These are phyloP conservation scores for Posidonia australis DNA, from an alignment of 106 monocot species.

Conservation along the genomic window DNA sequence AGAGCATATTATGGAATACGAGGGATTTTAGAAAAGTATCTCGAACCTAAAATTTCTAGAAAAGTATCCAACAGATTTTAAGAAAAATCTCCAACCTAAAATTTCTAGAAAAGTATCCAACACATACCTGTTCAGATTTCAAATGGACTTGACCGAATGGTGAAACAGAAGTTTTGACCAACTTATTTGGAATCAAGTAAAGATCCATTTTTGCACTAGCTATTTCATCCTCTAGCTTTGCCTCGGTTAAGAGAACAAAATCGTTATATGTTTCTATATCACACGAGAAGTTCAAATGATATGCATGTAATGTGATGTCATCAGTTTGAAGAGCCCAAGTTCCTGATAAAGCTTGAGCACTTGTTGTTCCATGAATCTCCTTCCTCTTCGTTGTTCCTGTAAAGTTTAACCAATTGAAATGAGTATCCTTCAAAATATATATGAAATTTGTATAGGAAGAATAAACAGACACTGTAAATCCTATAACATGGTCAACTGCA, in stretches of 20 bases:
- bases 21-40: neutral
- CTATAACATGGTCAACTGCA: no score
- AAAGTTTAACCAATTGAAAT: constrained; percentile 1
- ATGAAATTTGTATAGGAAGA: neutral
- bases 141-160: constrained; percentile 48
- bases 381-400: constrained; percentile 76
- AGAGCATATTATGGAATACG: neutral
- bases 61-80: neutral
- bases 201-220: constrained; percentile 43
- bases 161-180: constrained; percentile 44
- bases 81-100: no score
- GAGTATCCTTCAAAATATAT: neutral
- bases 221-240: constrained; percentile 48
- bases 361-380: constrained; percentile 51
- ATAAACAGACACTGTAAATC: no score
- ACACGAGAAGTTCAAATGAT: constrained; percentile 48
- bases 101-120: neutral
- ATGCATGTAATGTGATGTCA: constrained; percentile 45
- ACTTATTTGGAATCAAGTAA: constrained; percentile 45
- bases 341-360: constrained; percentile 36
- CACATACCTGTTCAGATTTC: constrained; percentile 41
- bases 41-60: neutral
- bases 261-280: constrained; percentile 36
- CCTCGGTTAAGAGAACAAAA: constrained; percentile 59
- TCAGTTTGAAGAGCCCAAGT: constrained; percentile 32